Base-by-base conservation (phyloP, 768 basidiomycete genomes). In the Tricholoma hemisulphureum region DNA sequence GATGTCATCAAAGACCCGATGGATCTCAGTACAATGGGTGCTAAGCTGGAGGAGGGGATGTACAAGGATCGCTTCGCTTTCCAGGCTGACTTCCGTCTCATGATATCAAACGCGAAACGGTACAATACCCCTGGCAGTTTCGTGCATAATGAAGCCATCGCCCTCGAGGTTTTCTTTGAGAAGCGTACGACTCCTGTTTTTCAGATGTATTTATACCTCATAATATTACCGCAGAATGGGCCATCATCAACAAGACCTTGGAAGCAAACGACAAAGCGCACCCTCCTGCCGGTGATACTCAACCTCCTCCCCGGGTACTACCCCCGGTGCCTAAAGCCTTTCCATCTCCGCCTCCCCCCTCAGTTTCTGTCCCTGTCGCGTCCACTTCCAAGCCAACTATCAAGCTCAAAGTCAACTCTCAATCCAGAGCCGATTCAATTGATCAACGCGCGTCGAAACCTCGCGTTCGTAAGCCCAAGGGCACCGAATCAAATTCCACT, bases 1-100 rank as follows among this genome's bases (percentile, higher is more conserved):
- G 87, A 91, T 53, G 75, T 95, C 58, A 88, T 99, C 71, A 91
- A 91, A 71, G 80, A 89, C 10, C 96, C 97, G 1, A 98, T 99
- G 93, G 97, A 99, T 67, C 78, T 98, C 16, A 87, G 87, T 52
- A 94, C 95, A 0, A 90, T 96, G 79, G 77, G 81, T 24, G 89
- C 89, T 34, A 98, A 96, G 69, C 75, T 98, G 10, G 87, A 91
- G 64, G 86, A 83, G 56, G 94, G 95, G 6, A 82, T 88, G 73
- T 98, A 98, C 75, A 82, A 85, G 59, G 86, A 91, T 64, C 86
- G 94, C 9, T 85, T 87, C 65, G 88, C 81, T 13, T 96, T 98
- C 70, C 87, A 88, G 61, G 77, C 82, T 24, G 97, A 99, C 70
- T 89, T 98, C 71, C 84, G 81, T 57, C 82, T 96, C 53, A 93